Evolutionary conservation across 176 grass and related monocot genomes (phyloP).

Genomic region (Elaeis guineensis): DNA sequence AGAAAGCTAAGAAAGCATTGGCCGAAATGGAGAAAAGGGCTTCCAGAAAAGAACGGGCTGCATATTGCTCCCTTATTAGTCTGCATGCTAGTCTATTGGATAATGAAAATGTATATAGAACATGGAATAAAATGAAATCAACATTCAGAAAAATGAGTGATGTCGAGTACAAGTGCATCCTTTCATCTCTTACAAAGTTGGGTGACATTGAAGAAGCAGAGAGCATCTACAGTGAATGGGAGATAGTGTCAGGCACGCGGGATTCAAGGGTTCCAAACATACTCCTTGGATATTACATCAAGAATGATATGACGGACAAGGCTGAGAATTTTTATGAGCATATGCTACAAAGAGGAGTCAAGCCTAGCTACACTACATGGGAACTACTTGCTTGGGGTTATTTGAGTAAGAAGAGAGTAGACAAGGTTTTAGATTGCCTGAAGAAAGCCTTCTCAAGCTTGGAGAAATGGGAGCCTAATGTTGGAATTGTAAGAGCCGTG

Average conservation of each 20-base stretch:
- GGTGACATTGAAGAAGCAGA: slow-evolving; percentile 44
- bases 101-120: slow-evolving; percentile 59
- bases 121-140: slow-evolving; percentile 49
- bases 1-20: slow-evolving; percentile 40
- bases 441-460: slow-evolving; percentile 50
- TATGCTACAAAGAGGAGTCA: slow-evolving; percentile 37
- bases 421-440: slow-evolving; percentile 47
- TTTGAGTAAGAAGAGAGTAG: slow-evolving; percentile 29
- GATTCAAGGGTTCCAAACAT: slow-evolving; percentile 64
- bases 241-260: slow-evolving; percentile 31
- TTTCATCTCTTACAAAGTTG: slow-evolving; percentile 58
- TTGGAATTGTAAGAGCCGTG: slow-evolving; percentile 26
- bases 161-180: slow-evolving; percentile 67
- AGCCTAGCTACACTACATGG: slow-evolving; percentile 69
- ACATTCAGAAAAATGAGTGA: slow-evolving; percentile 65
- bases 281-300: slow-evolving; percentile 61
- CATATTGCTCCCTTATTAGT: slow-evolving; percentile 63
- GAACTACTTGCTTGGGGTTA: slow-evolving; percentile 58
- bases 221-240: slow-evolving; percentile 49
- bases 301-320: slow-evolving; percentile 46
- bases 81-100: slow-evolving; percentile 47
- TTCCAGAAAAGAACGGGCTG: slow-evolving; percentile 37
- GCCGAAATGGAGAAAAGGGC: slow-evolving; percentile 66
- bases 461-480: slow-evolving; percentile 72
- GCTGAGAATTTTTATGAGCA: slow-evolving; percentile 35